phyloP scores from a whole-genome alignment of 202 grass and related monocot species.

The Eragrostis tef region DNA sequence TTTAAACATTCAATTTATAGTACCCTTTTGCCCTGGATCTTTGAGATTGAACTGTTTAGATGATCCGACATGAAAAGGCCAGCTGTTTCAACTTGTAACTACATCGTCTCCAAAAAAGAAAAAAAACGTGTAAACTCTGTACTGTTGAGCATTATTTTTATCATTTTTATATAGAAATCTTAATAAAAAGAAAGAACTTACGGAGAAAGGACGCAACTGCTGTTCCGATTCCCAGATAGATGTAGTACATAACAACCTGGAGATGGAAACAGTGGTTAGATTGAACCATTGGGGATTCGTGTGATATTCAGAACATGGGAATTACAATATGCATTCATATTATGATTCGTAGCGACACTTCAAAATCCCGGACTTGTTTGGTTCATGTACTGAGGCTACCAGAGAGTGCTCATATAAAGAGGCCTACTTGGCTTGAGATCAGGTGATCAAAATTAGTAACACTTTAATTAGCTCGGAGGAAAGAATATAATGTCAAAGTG shows the following conservation, averaged over 20 bases:
- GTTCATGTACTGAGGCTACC: neutral
- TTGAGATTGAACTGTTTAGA: neutral
- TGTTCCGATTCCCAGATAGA: slow-evolving; percentile 65
- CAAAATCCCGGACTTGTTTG: neutral
- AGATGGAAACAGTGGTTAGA: slow-evolving; percentile 24
- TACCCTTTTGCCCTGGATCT: no score
- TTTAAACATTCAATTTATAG: neutral
- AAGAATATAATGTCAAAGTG: no score
- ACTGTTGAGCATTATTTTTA: slow-evolving; percentile 7
- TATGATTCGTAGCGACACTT: neutral
- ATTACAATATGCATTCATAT: slow-evolving; percentile 30
- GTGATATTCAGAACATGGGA: neutral
- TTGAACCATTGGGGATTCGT: neutral
- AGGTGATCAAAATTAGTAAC: neutral
- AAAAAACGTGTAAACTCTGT: no score
- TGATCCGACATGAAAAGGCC: neutral
- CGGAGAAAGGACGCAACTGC: slow-evolving; percentile 66
- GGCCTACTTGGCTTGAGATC: neutral
- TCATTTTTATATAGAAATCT: neutral
- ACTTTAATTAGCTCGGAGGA: no score
- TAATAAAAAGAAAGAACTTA: slow-evolving; percentile 44
- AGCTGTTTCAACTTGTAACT: neutral
- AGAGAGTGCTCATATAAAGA: neutral
- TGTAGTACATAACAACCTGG: slow-evolving; percentile 57
- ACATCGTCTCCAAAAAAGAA: no score